Evolutionary conservation across 75 land plant species (phyloP), one percentile per base, ranked within the genome.

Genomic region (Azolla pinnata): DNA sequence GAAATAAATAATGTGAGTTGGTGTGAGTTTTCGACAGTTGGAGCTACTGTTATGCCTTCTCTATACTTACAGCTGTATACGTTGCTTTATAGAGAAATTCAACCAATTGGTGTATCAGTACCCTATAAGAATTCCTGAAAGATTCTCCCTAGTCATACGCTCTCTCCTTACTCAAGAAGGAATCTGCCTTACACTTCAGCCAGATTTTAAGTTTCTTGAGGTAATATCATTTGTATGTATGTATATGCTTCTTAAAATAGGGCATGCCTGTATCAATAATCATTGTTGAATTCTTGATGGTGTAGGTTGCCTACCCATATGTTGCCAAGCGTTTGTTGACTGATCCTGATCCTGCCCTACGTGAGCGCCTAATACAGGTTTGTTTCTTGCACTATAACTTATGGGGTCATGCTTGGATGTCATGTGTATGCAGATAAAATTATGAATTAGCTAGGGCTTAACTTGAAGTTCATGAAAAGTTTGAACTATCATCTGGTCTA

Each of bases 151-250:
- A 64, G 98, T 92, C 23, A 92, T 92, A 32, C 89, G 98, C 23
- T 88, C 98, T 54, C 59, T 92, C 58, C 73, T 92, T 59, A 92
- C 98, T 40, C 98, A 92, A 58, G 98, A 92, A 69, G 98, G 98
- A 50, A 88, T 92, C 38, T 92, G 98, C 65, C 79, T 92, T 44
- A 80, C 96, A 3, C 66, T 92, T 14, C 54, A 78, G 62, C 98
- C 90, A 35, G 87, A 83, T 57, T 92, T 92, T 60, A 92, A 92
- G 81, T 92, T 92, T 88, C 90, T 92, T 61, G 98, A 92, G 96
- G 96, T 90, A 55, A 63, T 1, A 12, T 26, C 29, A 21, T 25
- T 44, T 33, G 54, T 58, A 35, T 38, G 12, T 55, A 50, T 55
- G 33, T 64, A 44, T 25, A 33, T 32, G 7, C 16, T 54, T 26